Base-by-base conservation (phyloP, 2,329 filamentous ascomycete species). In the Huntiella savannae region DNA sequence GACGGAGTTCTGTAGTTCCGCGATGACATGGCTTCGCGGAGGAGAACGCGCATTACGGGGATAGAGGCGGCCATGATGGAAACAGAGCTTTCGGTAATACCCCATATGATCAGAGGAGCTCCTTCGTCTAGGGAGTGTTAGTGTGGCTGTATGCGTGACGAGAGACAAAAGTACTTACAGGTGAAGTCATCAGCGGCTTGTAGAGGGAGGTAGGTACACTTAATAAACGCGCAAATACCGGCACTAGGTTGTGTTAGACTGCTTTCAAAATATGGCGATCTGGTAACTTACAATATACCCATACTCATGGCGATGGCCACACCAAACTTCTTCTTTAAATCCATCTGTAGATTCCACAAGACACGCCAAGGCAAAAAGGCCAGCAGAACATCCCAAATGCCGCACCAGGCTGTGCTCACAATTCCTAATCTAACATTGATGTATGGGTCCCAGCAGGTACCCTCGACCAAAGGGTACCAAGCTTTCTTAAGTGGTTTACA, bases 321-420 rank as follows among this genome's bases (percentile, higher is more conserved):
- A 8, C 55, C 49, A 11, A 56, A 46, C 48, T 55, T 58, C 36
- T 58, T 55, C 36, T 54, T 52, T 0, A 50, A 42, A 43, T 55
- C 54, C 54, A 58, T 57, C 33, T 55, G 52, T 2, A 58, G 47
- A 3, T 52, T 52, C 54, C 54, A 53, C 28, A 58, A 37, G 6
- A 57, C 51, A 22, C 53, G 52, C 53, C 55, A 56, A 4, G 56
- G 54, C 4, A 55, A 45, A 12, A 56, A 45, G 11, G 53, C 54
- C 15, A 55, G 46, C 1, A 45, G 38, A 36, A 55, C 48, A 35
- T 55, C 54, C 39, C 54, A 46, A 4, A 48, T 46, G 4, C 50
- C 53, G 11, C 51, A 54, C 28, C 51, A 55, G 2, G 49, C 47
- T 37, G 35, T 28, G 8, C 28, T 32, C 4, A 37, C 41, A 28